A percentile compares a stretch with the other conserved stretches of the same genome.
These are phyloP conservation scores for Phragmites australis DNA, from an alignment of 176 grass and related monocot species.

Conservation along the genomic window DNA sequence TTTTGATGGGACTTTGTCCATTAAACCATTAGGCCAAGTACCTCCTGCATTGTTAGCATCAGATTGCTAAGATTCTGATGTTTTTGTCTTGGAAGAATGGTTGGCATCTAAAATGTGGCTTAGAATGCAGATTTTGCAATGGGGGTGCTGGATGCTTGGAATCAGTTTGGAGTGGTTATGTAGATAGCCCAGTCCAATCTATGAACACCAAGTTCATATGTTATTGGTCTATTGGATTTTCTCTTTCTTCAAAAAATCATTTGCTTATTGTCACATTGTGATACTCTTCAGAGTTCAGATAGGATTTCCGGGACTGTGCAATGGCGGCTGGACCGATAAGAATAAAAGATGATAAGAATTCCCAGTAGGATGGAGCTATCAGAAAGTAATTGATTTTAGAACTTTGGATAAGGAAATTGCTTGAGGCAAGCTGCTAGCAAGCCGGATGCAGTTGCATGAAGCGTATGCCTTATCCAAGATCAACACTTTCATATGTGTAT, in stretches of 20 bases:
- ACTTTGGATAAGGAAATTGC: constrained; percentile 47
- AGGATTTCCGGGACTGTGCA: background rate
- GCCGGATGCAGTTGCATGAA: constrained; percentile 11
- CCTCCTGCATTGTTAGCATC: background rate
- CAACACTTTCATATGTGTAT: constrained; percentile 1
- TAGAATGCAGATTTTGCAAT: background rate
- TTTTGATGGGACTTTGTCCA: background rate
- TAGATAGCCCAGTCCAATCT: background rate
- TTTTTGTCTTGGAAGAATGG: background rate
- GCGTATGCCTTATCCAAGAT: constrained; percentile 22
- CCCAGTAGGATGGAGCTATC: constrained; percentile 9
- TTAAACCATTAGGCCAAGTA: background rate
- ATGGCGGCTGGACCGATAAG: constrained; percentile 27
- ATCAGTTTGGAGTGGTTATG: background rate
- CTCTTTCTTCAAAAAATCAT: background rate
- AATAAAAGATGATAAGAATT: constrained; percentile 15
- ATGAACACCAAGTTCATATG: background rate
- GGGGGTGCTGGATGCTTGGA: background rate
- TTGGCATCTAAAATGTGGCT: background rate
- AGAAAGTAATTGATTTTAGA: constrained; percentile 25
- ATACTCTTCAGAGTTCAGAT: constrained; percentile 3
- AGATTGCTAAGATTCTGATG: background rate
- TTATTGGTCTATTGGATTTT: background rate
- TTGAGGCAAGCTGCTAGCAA: constrained; percentile 45
- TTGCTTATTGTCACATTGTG: background rate